These are phyloP conservation scores for Cyclotella cryptica DNA, from an alignment of 108 stramenopile species.

Conservation along the genomic window DNA sequence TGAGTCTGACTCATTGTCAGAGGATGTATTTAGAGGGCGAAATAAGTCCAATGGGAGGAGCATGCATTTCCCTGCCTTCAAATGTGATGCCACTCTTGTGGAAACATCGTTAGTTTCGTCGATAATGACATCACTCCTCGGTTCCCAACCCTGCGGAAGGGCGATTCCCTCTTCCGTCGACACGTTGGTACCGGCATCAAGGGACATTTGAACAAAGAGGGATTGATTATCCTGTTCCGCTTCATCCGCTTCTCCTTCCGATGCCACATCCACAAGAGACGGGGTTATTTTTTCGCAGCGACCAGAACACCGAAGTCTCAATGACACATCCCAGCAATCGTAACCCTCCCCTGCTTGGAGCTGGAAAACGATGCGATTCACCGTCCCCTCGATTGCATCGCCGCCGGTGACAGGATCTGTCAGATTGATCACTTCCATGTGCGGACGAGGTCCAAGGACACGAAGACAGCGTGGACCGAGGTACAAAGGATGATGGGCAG, in stretches of 20 bases:
- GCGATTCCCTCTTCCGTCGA: slow-evolving; percentile 52
- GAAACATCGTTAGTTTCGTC: slow-evolving; percentile 35
- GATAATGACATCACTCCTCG: slow-evolving; percentile 33
- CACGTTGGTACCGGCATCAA: slow-evolving; percentile 35
- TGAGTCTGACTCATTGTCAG: slow-evolving; percentile 14
- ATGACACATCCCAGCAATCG: slow-evolving; percentile 62
- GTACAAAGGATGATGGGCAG: slow-evolving; percentile 57
- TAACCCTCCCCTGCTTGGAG: slow-evolving; percentile 63
- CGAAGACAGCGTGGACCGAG: slow-evolving; percentile 80
- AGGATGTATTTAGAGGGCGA: slow-evolving; percentile 51
- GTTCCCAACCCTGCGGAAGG: slow-evolving; percentile 74
- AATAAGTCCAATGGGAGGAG: slow-evolving; percentile 73
- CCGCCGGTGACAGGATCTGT: slow-evolving; percentile 60
- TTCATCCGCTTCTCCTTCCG: slow-evolving; percentile 8
- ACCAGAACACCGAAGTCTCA: slow-evolving; percentile 48
- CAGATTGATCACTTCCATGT: slow-evolving; percentile 70
- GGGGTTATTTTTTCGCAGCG: slow-evolving; percentile 24
- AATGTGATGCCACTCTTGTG: slow-evolving; percentile 23
- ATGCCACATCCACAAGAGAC: not conserved
- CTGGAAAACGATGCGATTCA: slow-evolving; percentile 78
- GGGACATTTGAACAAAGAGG: slow-evolving; percentile 42
- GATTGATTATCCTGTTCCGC: slow-evolving; percentile 20
- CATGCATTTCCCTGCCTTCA: slow-evolving; percentile 56
- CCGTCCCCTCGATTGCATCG: slow-evolving; percentile 82
- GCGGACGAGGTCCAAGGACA: slow-evolving; percentile 69